Conservation (phyloP, 164 flowering plant genomes). For the Chimonanthus praecox region DNA sequence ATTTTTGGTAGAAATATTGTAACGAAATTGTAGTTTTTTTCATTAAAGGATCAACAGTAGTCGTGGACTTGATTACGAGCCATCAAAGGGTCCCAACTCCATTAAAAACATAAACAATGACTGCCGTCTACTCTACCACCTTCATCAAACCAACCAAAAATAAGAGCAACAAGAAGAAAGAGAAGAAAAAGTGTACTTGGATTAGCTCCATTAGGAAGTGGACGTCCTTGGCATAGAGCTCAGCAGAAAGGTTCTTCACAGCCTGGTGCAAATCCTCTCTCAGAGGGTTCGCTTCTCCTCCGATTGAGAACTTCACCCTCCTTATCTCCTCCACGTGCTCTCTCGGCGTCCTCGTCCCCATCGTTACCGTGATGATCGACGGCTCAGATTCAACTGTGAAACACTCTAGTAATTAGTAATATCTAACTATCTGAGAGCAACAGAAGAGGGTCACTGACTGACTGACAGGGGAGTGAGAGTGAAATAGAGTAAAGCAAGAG, state of each 20-base stretch:
- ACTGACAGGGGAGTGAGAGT: too few relatives aligned
- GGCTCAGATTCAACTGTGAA: not conserved
- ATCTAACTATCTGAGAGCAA: too few relatives aligned
- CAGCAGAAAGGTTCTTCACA: slow-evolving; percentile 57
- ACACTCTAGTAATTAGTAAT: too few relatives aligned
- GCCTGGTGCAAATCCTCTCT: slow-evolving; percentile 52
- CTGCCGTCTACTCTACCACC: not conserved
- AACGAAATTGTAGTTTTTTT: too few relatives aligned
- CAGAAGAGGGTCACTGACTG: too few relatives aligned
- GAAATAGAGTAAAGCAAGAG: too few relatives aligned
- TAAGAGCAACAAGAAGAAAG: too few relatives aligned
- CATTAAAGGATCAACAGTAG: too few relatives aligned
- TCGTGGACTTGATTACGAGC: too few relatives aligned
- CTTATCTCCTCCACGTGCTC: slow-evolving; percentile 47
- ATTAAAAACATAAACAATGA: not conserved
- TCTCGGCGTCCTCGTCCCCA: slow-evolving; percentile 19
- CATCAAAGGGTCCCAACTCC: not conserved
- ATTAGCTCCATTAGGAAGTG: slow-evolving; percentile 75
- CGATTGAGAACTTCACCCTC: slow-evolving; percentile 43
- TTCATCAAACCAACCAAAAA: too few relatives aligned
- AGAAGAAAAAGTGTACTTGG: slow-evolving; percentile 30
- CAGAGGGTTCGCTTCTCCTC: slow-evolving; percentile 34
- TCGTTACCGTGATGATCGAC: not conserved
- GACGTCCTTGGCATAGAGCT: slow-evolving; percentile 66
- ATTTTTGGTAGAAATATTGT: not conserved